phyloP scores from a whole-genome alignment of 371 early-diverging fungal genomes.

The Mortierella sp. region DNA sequence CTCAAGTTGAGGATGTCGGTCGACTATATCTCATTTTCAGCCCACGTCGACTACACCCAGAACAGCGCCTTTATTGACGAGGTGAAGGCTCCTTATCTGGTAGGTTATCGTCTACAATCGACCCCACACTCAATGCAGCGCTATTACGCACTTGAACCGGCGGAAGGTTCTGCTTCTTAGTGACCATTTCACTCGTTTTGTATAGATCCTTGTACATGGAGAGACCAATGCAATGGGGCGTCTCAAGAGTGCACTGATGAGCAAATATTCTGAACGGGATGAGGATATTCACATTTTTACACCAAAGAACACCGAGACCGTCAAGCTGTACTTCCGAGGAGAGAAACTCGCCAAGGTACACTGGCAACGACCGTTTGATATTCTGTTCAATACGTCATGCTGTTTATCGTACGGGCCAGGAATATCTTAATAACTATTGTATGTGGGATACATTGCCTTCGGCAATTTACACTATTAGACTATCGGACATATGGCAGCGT shows the following conservation, averaged over 20 bases:
- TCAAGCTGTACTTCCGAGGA: constrained; percentile 93
- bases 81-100: constrained; percentile 94
- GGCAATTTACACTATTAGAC: constrained; percentile 56
- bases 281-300: constrained; percentile 90
- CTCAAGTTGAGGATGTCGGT: constrained; percentile 94
- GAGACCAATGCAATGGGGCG: constrained; percentile 99
- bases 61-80: constrained; percentile 99
- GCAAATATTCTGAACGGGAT: constrained; percentile 85
- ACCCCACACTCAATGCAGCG: no score
- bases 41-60: constrained; percentile 99
- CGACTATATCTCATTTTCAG: constrained; percentile 99
- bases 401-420: no score
- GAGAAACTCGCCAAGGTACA: constrained; percentile 92
- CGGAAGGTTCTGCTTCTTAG: no score
- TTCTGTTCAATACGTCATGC: background rate
- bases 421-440: background rate
- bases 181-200: background rate
- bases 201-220: constrained; percentile 97
- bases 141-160: no score
- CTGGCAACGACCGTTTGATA: background rate
- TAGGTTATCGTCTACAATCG: no score
- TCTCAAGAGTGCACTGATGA: constrained; percentile 90
- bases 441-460: background rate
- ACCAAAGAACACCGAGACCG: constrained; percentile 95
- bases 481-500: constrained; percentile 86